Conservation (phyloP, 768 basidiomycete species). For the Kwoniella dejecticola region DNA sequence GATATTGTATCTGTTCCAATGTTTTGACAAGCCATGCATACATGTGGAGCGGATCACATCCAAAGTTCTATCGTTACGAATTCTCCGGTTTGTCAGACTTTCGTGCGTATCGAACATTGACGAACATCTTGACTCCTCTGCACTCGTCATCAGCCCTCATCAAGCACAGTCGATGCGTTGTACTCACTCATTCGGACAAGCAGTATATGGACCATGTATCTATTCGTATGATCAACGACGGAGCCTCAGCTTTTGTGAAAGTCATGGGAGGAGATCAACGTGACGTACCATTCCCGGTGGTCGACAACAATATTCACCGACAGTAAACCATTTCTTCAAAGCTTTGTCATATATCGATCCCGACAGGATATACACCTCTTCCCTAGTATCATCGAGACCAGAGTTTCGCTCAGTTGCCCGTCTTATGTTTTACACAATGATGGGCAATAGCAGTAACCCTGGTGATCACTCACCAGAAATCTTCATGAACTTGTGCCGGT, state of each 20-base stretch:
- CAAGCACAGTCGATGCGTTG: not conserved
- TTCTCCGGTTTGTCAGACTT: slow-evolving; percentile 5
- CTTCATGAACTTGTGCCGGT: slow-evolving; percentile 6
- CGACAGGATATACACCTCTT: slow-evolving; percentile 13
- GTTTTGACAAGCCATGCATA: not conserved
- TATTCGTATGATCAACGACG: not conserved
- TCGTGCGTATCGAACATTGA: slow-evolving; percentile 3
- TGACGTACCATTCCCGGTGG: slow-evolving; percentile 17
- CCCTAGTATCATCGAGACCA: not conserved
- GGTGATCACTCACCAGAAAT: slow-evolving; percentile 16
- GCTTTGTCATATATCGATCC: slow-evolving; percentile 12
- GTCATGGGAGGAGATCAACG: too few species aligned
- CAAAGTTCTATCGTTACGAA: not conserved
- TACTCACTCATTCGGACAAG: slow-evolving; percentile 14
- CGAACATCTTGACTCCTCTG: slow-evolving; percentile 16
- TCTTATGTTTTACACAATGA: too few species aligned
- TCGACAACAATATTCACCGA: slow-evolving; percentile 16
- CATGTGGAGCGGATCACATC: not conserved
- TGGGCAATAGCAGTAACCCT: too few species aligned
- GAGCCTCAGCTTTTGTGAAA: too few species aligned
- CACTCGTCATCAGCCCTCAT: not conserved
- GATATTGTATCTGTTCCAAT: not conserved
- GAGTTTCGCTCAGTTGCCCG: too few species aligned
- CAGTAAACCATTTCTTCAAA: slow-evolving; percentile 12
- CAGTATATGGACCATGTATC: slow-evolving; percentile 6